Evolutionary conservation across 306 rosid genomes (phyloP), one percentile per base, ranked within the genome.

Genomic region (Mucuna pruriens): DNA sequence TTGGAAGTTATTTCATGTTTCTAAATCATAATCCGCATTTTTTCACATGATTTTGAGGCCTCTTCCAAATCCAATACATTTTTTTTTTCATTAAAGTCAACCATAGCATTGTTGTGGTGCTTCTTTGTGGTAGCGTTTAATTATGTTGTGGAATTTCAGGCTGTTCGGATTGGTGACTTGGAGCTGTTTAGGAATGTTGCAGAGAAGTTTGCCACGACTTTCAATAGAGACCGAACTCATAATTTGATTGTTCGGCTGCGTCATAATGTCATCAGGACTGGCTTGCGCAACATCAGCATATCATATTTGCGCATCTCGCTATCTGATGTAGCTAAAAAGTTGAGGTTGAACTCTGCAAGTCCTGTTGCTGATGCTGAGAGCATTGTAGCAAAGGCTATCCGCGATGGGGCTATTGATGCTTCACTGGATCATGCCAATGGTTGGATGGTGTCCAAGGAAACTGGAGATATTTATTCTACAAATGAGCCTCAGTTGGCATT

Each of bases 401-500:
- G 89, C 9, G 97, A 93, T 82, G 91, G 94, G 68, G 89, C 89
- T 26, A 83, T 86, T 46, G 89, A 87, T 73, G 87, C 90, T 75
- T 84, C 84, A 8, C 72, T 94, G 68, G 95, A 94, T 71, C 92
- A 91, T 75, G 81, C 87, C 5, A 89, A 89, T 38, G 91, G 93
- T 44, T 90, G 97, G 92, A 91, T 91, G 97, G 95, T 91, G 38
- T 91, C 94, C 1, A 91, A 91, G 86, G 95, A 91, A 84, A 91
- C 90, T 36, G 94, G 95, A 40, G 95, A 94, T 82, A 89, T 94
- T 77, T 91, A 94, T 88, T 79, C 85, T 80, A 91, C 94, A 31
- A 90, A 94, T 65, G 97, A 91, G 82, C 92, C 97, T 71, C 94
- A 89, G 64, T 45, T 86, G 76, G 92, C 94, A 26, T 91, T 93